Base-by-base conservation (phyloP, 768 basidiomycete species). In the Tubosaeta brunneosetosa region DNA sequence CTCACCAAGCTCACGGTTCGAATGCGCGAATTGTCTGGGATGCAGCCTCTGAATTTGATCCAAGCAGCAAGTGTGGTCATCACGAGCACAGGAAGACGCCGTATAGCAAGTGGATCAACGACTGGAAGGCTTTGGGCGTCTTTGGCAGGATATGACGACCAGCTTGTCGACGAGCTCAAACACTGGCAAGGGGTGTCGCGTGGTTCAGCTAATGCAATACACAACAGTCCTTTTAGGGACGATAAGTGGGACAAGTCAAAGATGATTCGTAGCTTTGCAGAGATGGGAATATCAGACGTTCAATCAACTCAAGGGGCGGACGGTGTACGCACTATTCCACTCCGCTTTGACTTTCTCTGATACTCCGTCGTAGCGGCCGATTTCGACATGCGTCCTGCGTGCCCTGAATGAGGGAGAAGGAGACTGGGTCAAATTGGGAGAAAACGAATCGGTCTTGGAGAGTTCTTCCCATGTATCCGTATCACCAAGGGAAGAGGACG, bases 131-230 rank as follows among this genome's bases (percentile, higher is more conserved):
- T 84, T 4, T 91, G 86, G 88, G 83, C 76, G 3, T 89, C 87
- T 17, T 70, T 94, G 12, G 84, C 88, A n/a, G 75, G 90, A 50
- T 94, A 94, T 62, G 82, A 85, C 55, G 88, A 93, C 57, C 72
- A 66, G 1, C 76, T 92, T 34, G 79, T 90, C 4, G 76, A 80
- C 5, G 69, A 75, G 41, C 72, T 93, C 12, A 83, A 87, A 61
- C 66, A 66, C 44, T 83, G 81, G 79, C 87, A 91, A 66, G 64
- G 63, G 47, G 68, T 72, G 51, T 84, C 84, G 6, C 74, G 81
- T 9, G 70, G 71, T 52, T 58, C 61, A 49, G 58, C 17, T 49
- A 61, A 68, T 55, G 53, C 67, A 47, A 68, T 61, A 49, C 58
- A 57, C 26, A 67, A 69, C 70, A 74, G 44, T 55, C 62, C 78